A percentile compares a stretch with the other conserved stretches of the same genome.
These are phyloP conservation scores for Hypoxylon sp. DNA, from an alignment of 2,329 filamentous ascomycete genomes.

Conservation along the genomic window DNA sequence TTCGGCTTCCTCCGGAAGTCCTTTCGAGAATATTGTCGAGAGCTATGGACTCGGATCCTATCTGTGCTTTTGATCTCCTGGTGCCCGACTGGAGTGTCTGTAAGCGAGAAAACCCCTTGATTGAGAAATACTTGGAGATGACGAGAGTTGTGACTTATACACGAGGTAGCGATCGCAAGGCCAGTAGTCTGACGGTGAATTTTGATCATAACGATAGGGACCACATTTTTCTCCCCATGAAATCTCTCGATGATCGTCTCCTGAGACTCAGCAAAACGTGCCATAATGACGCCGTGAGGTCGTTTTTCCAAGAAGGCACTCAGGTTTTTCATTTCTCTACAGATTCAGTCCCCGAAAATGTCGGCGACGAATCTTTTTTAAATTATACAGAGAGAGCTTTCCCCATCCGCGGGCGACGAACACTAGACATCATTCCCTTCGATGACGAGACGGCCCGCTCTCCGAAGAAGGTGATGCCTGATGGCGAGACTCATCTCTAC, in stretches of 20 bases:
- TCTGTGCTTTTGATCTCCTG: constrained; percentile 43
- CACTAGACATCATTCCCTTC: constrained; percentile 44
- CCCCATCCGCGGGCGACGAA: constrained; percentile 37
- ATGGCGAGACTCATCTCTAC: constrained; percentile 22
- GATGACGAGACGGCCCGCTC: constrained; percentile 38
- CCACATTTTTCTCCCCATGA: constrained; percentile 43
- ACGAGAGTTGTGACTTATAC: constrained; percentile 44
- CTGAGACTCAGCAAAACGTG: constrained; percentile 28
- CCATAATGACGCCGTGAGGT: constrained; percentile 27
- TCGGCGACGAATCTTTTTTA: not conserved
- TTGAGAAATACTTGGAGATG: constrained; percentile 10
- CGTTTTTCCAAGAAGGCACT: constrained; percentile 36
- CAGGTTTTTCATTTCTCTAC: constrained; percentile 43
- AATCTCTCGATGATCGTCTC: constrained; percentile 26
- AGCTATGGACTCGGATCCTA: constrained; percentile 11
- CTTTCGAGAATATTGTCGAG: constrained; percentile 13
- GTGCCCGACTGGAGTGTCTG: constrained; percentile 47
- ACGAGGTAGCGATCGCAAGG: constrained; percentile 6
- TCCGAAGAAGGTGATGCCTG: constrained; percentile 15
- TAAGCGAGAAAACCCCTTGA: constrained; percentile 7
- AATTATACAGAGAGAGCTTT: not conserved
- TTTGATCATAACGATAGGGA: constrained; percentile 33
- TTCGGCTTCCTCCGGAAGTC: constrained; percentile 21
- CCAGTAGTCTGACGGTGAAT: constrained; percentile 31
- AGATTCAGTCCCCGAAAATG: not conserved